Evolutionary conservation across 2,329 filamentous ascomycete genomes (phyloP).

Genomic region (Aspergillus brasiliensis): DNA sequence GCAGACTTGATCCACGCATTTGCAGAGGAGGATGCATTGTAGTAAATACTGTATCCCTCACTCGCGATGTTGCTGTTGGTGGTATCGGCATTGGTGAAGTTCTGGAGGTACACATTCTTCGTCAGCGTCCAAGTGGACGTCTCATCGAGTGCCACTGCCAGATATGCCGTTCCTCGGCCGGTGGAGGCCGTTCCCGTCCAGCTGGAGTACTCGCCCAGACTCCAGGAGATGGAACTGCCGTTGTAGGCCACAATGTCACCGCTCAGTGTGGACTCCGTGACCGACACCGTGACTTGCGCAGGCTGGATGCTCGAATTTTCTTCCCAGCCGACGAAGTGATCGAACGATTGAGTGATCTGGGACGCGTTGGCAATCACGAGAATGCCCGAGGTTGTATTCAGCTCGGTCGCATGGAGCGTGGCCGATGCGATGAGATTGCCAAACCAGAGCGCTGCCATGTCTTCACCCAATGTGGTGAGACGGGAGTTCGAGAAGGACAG

Average conservation of each 20-base stretch:
- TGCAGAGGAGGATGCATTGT: constrained; percentile 10
- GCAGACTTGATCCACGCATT: constrained; percentile 14
- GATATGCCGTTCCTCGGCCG: constrained; percentile 10
- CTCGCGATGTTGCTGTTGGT: constrained; percentile 14
- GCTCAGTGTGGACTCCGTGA: constrained; percentile 27
- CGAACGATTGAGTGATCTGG: constrained; percentile 39
- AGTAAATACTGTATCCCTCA: constrained; percentile 16
- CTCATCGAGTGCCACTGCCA: constrained; percentile 16
- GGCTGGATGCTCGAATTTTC: constrained; percentile 30
- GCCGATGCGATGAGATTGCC: constrained; percentile 30
- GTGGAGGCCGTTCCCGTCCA: constrained; percentile 23
- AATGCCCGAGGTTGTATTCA: constrained; percentile 24
- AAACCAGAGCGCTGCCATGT: constrained; percentile 34
- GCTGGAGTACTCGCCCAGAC: constrained; percentile 11
- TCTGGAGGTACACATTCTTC: constrained; percentile 13
- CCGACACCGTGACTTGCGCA: constrained; percentile 26
- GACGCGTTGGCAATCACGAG: constrained; percentile 27
- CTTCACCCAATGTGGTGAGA: constrained; percentile 21
- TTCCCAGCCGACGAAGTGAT: constrained; percentile 33
- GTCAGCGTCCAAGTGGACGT: constrained; percentile 21
- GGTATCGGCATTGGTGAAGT: constrained; percentile 16
- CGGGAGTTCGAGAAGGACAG: constrained; percentile 27
- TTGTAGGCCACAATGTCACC: constrained; percentile 40
- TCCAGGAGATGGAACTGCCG: constrained; percentile 21
- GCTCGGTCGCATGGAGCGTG: constrained; percentile 9